Evolutionary conservation across 768 basidiomycete genomes (phyloP).

Genomic region (Paxillus involutus): DNA sequence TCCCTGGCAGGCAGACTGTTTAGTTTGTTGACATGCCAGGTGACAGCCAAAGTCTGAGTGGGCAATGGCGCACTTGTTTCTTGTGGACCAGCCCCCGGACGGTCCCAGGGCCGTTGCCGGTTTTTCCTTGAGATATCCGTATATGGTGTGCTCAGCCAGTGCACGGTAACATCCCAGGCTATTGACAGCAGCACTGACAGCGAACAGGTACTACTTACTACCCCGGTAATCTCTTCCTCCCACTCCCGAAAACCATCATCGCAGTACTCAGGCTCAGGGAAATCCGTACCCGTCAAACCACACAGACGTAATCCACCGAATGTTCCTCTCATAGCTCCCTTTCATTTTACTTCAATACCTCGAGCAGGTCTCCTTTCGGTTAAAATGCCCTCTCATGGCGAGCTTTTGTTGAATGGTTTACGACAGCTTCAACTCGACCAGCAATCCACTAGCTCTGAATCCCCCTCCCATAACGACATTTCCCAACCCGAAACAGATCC

Average conservation of each 20-base stretch:
- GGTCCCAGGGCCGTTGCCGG: too few species aligned
- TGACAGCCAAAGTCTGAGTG: background rate
- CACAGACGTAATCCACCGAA: background rate
- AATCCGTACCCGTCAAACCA: too few species aligned
- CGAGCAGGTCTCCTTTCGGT: constrained; percentile 23
- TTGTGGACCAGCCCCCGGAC: too few species aligned
- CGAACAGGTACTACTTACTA: background rate
- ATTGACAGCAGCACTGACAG: background rate
- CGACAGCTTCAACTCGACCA: constrained; percentile 44
- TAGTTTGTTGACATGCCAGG: too few species aligned
- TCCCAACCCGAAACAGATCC: constrained; percentile 4
- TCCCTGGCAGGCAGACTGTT: too few species aligned
- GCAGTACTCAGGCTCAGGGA: too few species aligned
- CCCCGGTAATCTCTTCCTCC: constrained; percentile 3
- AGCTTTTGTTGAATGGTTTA: constrained; percentile 46
- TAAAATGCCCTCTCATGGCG: constrained; percentile 34
- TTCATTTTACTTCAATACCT: background rate
- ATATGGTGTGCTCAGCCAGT: background rate
- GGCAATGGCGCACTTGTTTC: too few species aligned
- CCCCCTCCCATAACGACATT: constrained; percentile 7
- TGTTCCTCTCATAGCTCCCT: background rate
- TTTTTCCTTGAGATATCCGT: constrained; percentile 25
- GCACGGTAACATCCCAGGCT: too few species aligned
- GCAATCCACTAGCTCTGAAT: constrained; percentile 3
- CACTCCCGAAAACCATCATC: background rate